phyloP scores from a whole-genome alignment of 257 asterid genomes.

The Striga asiatica region DNA sequence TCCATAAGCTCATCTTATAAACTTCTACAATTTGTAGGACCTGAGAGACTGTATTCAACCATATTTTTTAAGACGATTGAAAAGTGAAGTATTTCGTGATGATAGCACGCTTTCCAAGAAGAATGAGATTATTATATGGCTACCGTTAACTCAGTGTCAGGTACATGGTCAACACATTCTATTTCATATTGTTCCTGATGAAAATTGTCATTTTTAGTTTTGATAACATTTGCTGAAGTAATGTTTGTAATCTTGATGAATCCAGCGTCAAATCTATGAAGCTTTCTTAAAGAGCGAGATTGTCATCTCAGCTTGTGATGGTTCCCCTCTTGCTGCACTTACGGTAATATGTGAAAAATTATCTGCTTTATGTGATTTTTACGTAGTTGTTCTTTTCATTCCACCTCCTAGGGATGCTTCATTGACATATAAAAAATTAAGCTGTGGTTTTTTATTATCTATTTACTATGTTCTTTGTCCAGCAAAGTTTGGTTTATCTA shows the following conservation, averaged over 20 bases:
- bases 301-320: slow-evolving; percentile 84
- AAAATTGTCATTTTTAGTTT: slow-evolving; percentile 6
- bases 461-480: not conserved
- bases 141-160: slow-evolving; percentile 78
- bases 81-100: slow-evolving; percentile 71
- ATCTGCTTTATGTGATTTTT: not conserved
- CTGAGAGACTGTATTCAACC: slow-evolving; percentile 86
- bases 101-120: slow-evolving; percentile 66
- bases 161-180: slow-evolving; percentile 26
- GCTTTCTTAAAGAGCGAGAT: slow-evolving; percentile 94
- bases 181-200: not conserved
- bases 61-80: slow-evolving; percentile 82
- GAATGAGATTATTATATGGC: slow-evolving; percentile 88
- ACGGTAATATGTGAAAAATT: slow-evolving; percentile 42
- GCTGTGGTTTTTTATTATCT: not conserved
- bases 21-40: slow-evolving; percentile 33
- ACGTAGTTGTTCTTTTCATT: not conserved
- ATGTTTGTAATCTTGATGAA: slow-evolving; percentile 9
- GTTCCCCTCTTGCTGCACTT: slow-evolving; percentile 93
- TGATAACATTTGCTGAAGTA: not conserved
- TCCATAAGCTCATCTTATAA: slow-evolving; percentile 13
- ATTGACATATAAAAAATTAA: not conserved
- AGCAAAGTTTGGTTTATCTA: not conserved
- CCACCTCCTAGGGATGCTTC: not conserved
- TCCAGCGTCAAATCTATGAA: slow-evolving; percentile 78